Conservation (phyloP, 2,329 filamentous ascomycete species). For the Triangularia verruculosa region DNA sequence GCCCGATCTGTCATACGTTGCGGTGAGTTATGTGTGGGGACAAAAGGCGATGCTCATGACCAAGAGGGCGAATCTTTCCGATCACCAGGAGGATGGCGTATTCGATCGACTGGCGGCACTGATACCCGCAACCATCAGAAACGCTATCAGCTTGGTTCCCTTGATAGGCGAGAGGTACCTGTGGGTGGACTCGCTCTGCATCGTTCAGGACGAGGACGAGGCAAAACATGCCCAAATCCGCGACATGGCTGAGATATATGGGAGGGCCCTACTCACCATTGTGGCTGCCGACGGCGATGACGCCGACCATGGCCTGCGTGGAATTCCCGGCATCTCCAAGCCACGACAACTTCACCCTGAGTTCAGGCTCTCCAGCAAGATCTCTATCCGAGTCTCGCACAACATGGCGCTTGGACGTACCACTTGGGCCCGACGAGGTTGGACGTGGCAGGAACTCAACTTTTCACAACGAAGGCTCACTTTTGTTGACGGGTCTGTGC, state of each 20-base stretch:
- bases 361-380: too few relatives aligned
- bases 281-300: neutral
- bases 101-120: neutral
- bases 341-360: too few relatives aligned
- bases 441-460: too few relatives aligned
- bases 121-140: neutral
- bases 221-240: neutral
- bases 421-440: too few relatives aligned
- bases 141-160: neutral
- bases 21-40: neutral
- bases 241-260: neutral
- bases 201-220: neutral
- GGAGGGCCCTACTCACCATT: neutral
- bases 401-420: too few relatives aligned
- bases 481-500: too few relatives aligned
- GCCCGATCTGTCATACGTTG: neutral
- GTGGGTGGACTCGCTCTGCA: slow-evolving; percentile 12
- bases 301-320: too few relatives aligned
- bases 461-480: too few relatives aligned
- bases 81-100: neutral
- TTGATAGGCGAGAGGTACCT: neutral
- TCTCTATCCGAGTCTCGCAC: too few relatives aligned
- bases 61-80: neutral
- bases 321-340: too few relatives aligned
- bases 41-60: neutral